Evolutionary conservation across 2,329 filamentous ascomycete genomes (phyloP).

Genomic region (Aphanoascus verrucosus): DNA sequence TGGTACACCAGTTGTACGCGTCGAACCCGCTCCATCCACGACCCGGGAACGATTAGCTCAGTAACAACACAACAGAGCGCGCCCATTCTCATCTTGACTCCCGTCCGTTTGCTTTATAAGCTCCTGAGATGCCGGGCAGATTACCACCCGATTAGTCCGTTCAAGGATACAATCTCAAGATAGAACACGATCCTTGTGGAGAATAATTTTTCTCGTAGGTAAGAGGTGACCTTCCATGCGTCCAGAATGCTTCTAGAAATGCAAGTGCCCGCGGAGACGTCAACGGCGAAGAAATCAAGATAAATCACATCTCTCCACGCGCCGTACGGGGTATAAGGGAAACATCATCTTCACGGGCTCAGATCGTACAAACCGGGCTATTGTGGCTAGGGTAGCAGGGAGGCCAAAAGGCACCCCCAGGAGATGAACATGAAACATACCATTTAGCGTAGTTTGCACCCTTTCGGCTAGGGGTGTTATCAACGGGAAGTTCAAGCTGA

Average conservation of each 20-base stretch:
- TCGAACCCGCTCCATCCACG: conserved; percentile 3
- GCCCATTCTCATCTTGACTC: conserved; percentile 1
- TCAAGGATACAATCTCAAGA: no score
- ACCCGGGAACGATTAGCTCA: neutral
- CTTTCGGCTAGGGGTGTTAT: neutral
- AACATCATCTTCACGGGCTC: neutral
- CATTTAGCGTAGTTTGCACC: neutral
- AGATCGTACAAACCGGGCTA: no score
- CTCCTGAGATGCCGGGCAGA: neutral
- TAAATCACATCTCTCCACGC: neutral
- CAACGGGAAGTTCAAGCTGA: neutral
- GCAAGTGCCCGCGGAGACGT: neutral
- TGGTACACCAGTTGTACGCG: neutral
- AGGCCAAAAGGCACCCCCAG: neutral
- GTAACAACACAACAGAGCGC: neutral
- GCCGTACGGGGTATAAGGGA: neutral
- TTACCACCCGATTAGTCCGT: neutral
- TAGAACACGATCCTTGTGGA: neutral
- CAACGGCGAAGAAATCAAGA: neutral
- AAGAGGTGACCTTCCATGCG: neutral
- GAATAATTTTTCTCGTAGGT: neutral
- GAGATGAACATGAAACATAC: neutral
- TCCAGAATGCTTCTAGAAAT: neutral
- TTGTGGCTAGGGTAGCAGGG: neutral
- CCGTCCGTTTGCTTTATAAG: conserved; percentile 2